Base-by-base conservation (phyloP, 768 basidiomycete species). In the Asterophora lycoperdoides region DNA sequence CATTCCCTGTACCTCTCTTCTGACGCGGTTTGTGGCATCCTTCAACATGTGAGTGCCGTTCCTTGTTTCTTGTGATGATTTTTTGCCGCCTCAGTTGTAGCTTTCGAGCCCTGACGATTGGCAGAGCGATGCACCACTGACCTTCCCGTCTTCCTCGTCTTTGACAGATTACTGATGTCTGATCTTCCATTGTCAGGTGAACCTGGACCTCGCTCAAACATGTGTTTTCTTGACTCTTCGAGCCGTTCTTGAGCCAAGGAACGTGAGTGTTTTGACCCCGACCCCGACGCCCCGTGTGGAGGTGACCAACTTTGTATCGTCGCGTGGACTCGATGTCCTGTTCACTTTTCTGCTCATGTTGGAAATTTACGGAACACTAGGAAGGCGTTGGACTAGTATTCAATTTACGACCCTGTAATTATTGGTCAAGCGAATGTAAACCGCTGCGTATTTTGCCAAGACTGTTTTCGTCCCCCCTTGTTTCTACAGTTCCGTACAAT, bases 41-140 rank as follows among this genome's bases (percentile, higher is more conserved):
- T 6, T 6, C 23, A 23, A 23, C 30, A 32, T 32, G 30, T 32
- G 30, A 32, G 30, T 13, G 23, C 28, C 14, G 2, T 41, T 5
- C n/a, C 39, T 13, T 19, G 5, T 32, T 17, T 18, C 26, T 18
- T 9, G 33, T 60, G 30, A 56, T 41, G n/a, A 51, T 52, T 10
- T 43, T 41, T 56, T 56, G 56, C 58, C 56, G 56, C 58, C 58
- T 56, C 56, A 59, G 58, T 57, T 56, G 47, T 59, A 59, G 57
- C 53, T 46, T 40, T 29, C 45, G 38, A 38, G 56, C 53, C 23
- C 48, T 59, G 56, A 55, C 52, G 56, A 59, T 48, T 34, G 58
- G 56, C 51, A 57, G 56, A 59, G 53, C 54, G 55, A 54, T 54
- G 57, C 57, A 59, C 18, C 52, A 46, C 56, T 59, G 58, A 56